phyloP scores from a whole-genome alignment of 768 basidiomycete genomes.

The Tricholoma flavovirens region DNA sequence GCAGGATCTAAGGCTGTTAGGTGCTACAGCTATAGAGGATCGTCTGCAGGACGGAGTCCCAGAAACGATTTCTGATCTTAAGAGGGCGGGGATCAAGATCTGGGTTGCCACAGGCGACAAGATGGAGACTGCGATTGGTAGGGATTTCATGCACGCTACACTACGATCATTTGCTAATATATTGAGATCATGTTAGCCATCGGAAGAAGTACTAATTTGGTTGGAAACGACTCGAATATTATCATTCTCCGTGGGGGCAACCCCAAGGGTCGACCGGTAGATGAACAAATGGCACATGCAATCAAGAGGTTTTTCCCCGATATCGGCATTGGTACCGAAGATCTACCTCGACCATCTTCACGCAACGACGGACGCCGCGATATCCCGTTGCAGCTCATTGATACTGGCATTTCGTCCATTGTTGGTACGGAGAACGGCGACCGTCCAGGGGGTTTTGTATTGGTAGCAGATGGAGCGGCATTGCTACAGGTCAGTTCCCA shows the following conservation, averaged over 20 bases:
- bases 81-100: constrained; percentile 92
- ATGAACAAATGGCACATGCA: constrained; percentile 75
- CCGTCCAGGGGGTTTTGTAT: constrained; percentile 81
- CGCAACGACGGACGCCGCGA: constrained; percentile 12
- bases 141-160: constrained; percentile 12
- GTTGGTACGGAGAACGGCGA: constrained; percentile 78
- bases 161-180: not conserved
- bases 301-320: constrained; percentile 87
- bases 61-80: constrained; percentile 92
- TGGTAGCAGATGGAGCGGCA: constrained; percentile 79
- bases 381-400: constrained; percentile 54
- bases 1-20: constrained; percentile 71
- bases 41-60: constrained; percentile 96
- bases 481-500: constrained; percentile 25
- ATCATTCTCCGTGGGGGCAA: constrained; percentile 84
- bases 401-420: constrained; percentile 62
- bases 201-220: constrained; percentile 94
- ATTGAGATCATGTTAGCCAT: constrained; percentile 57
- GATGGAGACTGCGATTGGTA: constrained; percentile 94
- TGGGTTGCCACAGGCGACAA: constrained; percentile 99
- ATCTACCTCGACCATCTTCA: constrained; percentile 18
- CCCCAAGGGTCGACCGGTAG: constrained; percentile 52
- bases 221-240: constrained; percentile 84
- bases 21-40: constrained; percentile 98
- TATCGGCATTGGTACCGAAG: constrained; percentile 43